Base-by-base conservation (phyloP, 352 stramenopile genomes). In the Phytopythium aichiense region DNA sequence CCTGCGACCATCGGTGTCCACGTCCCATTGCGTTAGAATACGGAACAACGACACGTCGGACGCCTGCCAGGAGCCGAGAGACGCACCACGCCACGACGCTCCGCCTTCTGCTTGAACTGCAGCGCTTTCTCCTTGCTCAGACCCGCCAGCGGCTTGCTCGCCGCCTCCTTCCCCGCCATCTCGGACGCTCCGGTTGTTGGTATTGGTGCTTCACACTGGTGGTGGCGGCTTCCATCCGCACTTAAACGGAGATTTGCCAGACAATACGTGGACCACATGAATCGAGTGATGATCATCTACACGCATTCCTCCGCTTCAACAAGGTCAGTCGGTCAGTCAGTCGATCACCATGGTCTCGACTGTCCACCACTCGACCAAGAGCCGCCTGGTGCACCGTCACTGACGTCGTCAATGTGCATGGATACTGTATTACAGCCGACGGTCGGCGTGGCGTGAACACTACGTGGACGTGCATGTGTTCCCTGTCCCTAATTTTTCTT, bases 91-190 rank as follows among this genome's bases (percentile, higher is more conserved):
- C 77, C 77, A 22, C 77, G 75, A 40, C 69, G 69, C 56, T 79
- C 72, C 15, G 70, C 71, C 63, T 76, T 74, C 50, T 84, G 63
- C 65, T 86, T 81, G 55, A 84, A 84, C 61, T 72, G 67, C 58
- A 78, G 65, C 65, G 81, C 74, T 60, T 87, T 84, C 50, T 76
- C 71, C 33, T 57, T 72, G 9, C 65, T 78, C 46, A 81, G 69
- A 1, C 66, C 64, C n/a, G 42, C 60, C 25, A 78, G 63, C 35
- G 65, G 56, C 58, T 74, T 76, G 51, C 45, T 52, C 42, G 51
- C 46, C 25, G 25, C 28, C 23, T 33, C 46, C 58, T 38, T 7
- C 48, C 31, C 63, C 43, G 60, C 35, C 67, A 71, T 65, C 11
- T 50, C 15, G 40, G 7, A 37, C 18, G 23, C n/a, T 61, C 30